Evolutionary conservation across 2,329 filamentous ascomycete genomes (phyloP), one percentile per base, ranked within the genome.

Genomic region (Microsporum ferrugineum): DNA sequence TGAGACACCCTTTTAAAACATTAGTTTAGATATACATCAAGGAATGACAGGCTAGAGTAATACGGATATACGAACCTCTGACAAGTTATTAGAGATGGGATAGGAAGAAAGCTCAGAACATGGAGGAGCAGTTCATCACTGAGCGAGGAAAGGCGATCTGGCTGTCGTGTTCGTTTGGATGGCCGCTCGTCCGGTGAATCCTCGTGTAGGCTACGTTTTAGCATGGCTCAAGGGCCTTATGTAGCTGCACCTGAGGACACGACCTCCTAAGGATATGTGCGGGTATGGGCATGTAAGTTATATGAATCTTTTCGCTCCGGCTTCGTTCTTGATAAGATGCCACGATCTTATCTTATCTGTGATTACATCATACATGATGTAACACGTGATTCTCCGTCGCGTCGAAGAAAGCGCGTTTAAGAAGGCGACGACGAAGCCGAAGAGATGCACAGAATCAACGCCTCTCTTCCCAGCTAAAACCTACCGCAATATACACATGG

Each of bases 101-200:
- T 82, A 1, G 87, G 77, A n/a, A 96, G 79, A 70, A 84, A 88
- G 3, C 88, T 88, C 39, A 96, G 79, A 63, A 96, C 88, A 67
- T 91, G 88, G 61, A 97, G 77, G 36, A 96, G 81, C 38, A 97
- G 79, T 73, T 99, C 94, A 72, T 96, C 89, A 64, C 91, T 95
- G 58, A 97, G 79, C 6, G 74, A 76, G 5, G 89, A 89, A 14
- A 96, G 73, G 56, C 80, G 78, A 73, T 95, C 88, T 17, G 61
- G 49, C 33, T 36, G 29, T 33, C 63, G 62, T 17, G 47, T 29
- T 56, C 64, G 61, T 36, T 66, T 66, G 34, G 47, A 36, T 3
- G 59, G 62, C 41, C 59, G 62, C 36, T 59, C 57, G 8, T 63
- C n/a, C 5, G 47, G n/a, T 34, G 17, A 17, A n/a, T 51, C n/a